These are phyloP conservation scores for Fonsecaea monophora DNA, from an alignment of 2,329 filamentous ascomycete species.

Conservation along the genomic window DNA sequence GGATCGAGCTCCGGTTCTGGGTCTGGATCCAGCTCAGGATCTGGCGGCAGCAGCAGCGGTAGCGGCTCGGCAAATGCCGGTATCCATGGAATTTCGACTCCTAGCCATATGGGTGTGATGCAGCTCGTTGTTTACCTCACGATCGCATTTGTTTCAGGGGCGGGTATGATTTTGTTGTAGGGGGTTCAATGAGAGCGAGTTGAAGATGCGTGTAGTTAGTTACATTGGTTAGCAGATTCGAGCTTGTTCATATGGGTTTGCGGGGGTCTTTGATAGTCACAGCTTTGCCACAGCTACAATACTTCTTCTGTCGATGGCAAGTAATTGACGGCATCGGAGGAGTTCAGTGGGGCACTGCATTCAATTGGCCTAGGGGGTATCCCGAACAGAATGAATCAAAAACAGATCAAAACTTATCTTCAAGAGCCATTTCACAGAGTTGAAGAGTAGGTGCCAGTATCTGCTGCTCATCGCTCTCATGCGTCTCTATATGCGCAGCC, in stretches of 20 bases:
- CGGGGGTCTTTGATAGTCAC: slow-evolving; percentile 8
- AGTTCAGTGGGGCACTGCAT: slow-evolving; percentile 19
- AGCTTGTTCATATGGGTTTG: slow-evolving; percentile 22
- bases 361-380: slow-evolving; percentile 21
- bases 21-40: slow-evolving; percentile 37
- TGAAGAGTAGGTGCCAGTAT: too few relatives aligned
- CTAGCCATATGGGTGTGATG: slow-evolving; percentile 47
- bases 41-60: slow-evolving; percentile 41
- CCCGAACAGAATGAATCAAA: neutral
- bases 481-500: neutral
- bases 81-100: slow-evolving; percentile 25
- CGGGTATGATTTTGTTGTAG: slow-evolving; percentile 57
- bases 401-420: slow-evolving; percentile 5
- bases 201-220: neutral
- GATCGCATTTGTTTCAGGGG: slow-evolving; percentile 52
- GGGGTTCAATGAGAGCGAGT: neutral
- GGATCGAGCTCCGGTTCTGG: slow-evolving; percentile 34
- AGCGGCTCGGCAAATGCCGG: slow-evolving; percentile 39
- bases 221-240: slow-evolving; percentile 6
- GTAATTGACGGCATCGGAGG: slow-evolving; percentile 24
- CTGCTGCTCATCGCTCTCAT: too few relatives aligned
- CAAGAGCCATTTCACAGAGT: neutral
- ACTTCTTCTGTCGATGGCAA: slow-evolving; percentile 1
- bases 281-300: neutral
- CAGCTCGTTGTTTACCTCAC: slow-evolving; percentile 54